A percentile compares a stretch with the other conserved stretches of the same genome.
phyloP scores from a whole-genome alignment of 805 yeast species.

The Candida oleophila region DNA sequence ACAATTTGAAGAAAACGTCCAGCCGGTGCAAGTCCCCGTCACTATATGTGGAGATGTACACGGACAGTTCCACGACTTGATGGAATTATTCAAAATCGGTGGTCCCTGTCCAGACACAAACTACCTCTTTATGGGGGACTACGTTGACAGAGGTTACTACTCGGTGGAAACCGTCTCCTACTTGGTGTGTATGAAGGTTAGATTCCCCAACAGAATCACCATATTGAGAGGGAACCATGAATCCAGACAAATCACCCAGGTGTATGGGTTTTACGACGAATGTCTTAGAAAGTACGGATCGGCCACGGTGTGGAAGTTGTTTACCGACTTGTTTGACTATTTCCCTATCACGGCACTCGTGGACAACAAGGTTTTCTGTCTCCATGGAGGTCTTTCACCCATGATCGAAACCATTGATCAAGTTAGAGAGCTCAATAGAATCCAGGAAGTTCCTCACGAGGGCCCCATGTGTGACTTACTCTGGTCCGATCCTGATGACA shows the following conservation, averaged over 20 bases:
- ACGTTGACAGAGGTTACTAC: conserved; percentile 87
- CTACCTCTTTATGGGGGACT: conserved; percentile 56
- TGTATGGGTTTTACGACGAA: conserved; percentile 94
- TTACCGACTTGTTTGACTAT: conserved; percentile 88
- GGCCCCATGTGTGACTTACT: conserved; percentile 96
- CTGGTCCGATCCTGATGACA: conserved; percentile 97
- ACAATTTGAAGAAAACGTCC: conserved; percentile 90
- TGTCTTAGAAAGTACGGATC: conserved; percentile 90
- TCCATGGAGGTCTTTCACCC: conserved; percentile 94
- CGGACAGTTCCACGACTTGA: conserved; percentile 93
- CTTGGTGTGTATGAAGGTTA: conserved; percentile 85
- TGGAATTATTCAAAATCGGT: conserved; percentile 90
- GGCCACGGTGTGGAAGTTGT: conserved; percentile 90
- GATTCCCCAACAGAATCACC: conserved; percentile 89
- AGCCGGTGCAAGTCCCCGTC: conserved; percentile 93
- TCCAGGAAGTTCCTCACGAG: conserved; percentile 96
- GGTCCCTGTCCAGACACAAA: conserved; percentile 53
- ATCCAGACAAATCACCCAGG: conserved; percentile 94
- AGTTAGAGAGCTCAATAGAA: conserved; percentile 84
- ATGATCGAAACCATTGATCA: conserved; percentile 92
- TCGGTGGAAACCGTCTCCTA: conserved; percentile 91
- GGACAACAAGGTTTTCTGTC: conserved; percentile 85
- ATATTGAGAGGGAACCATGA: conserved; percentile 94
- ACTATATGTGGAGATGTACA: conserved; percentile 97
- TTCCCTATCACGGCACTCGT: conserved; percentile 92